A percentile compares a stretch with the other conserved stretches of the same genome.
phyloP scores from a whole-genome alignment of 257 asterid species.

The Cordia subcordata region DNA sequence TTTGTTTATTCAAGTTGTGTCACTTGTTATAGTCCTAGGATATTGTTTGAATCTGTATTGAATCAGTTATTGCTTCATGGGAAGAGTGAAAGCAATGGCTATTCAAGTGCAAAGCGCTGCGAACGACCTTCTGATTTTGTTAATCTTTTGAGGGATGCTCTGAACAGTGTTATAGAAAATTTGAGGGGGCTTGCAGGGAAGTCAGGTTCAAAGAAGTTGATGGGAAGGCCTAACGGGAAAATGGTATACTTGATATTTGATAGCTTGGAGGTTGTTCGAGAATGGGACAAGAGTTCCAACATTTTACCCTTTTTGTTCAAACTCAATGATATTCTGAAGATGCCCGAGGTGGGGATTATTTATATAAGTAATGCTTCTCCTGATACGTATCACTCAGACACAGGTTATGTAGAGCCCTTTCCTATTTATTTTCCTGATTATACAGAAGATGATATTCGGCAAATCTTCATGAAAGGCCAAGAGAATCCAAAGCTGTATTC shows the following conservation, averaged over 20 bases:
- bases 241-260: constrained; percentile 89
- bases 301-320: constrained; percentile 64
- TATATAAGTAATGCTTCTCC: constrained; percentile 69
- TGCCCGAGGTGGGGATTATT: constrained; percentile 80
- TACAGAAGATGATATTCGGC: constrained; percentile 71
- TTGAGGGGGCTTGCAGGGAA: constrained; percentile 43
- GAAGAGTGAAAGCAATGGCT: constrained; percentile 57
- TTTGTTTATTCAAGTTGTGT: constrained; percentile 68
- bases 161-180: constrained; percentile 39
- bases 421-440: constrained; percentile 82
- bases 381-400: constrained; percentile 63
- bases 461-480: constrained; percentile 60
- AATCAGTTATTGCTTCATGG: constrained; percentile 82
- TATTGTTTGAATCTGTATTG: constrained; percentile 79
- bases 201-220: constrained; percentile 41
- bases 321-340: constrained; percentile 59
- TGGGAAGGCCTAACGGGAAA: constrained; percentile 43
- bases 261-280: constrained; percentile 60
- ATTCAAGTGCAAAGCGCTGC: constrained; percentile 70
- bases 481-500: constrained; percentile 64
- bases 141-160: constrained; percentile 64
- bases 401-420: constrained; percentile 69
- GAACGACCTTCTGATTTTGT: constrained; percentile 90
- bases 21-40: constrained; percentile 68
- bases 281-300: constrained; percentile 67